Conservation (phyloP, 306 rosid genomes). For the Sindora glabra region DNA sequence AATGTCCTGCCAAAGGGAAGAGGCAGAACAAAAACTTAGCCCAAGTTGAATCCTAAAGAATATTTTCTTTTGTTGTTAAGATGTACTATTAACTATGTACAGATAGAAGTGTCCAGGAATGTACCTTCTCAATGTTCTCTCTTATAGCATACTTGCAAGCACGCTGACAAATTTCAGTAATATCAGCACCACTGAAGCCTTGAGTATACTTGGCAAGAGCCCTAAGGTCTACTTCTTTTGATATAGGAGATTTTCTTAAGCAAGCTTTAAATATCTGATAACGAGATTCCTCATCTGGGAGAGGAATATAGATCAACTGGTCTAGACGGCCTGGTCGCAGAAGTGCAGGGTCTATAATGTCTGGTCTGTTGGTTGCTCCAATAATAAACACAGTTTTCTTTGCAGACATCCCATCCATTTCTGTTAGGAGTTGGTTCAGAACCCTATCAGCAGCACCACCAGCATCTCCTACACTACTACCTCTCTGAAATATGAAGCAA, state of each 20-base stretch:
- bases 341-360: constrained; percentile 93
- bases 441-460: constrained; percentile 99
- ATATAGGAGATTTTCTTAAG: constrained; percentile 85
- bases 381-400: constrained; percentile 84
- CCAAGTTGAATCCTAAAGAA: neutral
- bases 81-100: neutral
- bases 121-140: constrained; percentile 97
- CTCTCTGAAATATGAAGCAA: constrained; percentile 61
- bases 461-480: constrained; percentile 93
- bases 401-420: constrained; percentile 66
- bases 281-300: constrained; percentile 94
- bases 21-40: neutral
- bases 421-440: constrained; percentile 82
- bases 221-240: constrained; percentile 80
- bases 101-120: neutral
- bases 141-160: constrained; percentile 95
- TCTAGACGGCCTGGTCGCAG: constrained; percentile 97
- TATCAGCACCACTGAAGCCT: constrained; percentile 97
- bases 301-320: constrained; percentile 93
- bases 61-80: neutral
- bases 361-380: constrained; percentile 97
- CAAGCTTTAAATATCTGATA: constrained; percentile 77
- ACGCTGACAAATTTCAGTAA: constrained; percentile 94
- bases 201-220: constrained; percentile 98
- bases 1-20: constrained; percentile 50